phyloP scores from a whole-genome alignment of 2,329 filamentous ascomycete genomes.

The Colletotrichum euphorbiae region DNA sequence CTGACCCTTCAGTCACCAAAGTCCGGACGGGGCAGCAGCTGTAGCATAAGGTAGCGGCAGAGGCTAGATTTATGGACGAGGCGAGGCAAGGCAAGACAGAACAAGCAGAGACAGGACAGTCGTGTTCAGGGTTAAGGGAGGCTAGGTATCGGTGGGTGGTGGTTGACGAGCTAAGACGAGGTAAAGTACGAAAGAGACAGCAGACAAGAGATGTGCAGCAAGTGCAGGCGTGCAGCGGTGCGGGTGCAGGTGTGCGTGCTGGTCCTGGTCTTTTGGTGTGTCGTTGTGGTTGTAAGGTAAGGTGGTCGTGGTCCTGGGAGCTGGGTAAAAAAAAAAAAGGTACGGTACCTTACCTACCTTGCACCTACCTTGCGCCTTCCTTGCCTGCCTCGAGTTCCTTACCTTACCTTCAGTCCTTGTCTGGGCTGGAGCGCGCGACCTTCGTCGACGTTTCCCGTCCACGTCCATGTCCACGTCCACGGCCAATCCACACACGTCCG shows the following conservation, averaged over 20 bases:
- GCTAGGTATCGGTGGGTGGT: neutral
- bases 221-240: neutral
- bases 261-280: slow-evolving; percentile 4
- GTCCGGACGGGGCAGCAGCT: neutral
- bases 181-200: neutral
- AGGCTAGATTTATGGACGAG: slow-evolving; percentile 18
- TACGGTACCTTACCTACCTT: too few relatives aligned
- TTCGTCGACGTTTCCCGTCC: slow-evolving; percentile 37
- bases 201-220: neutral
- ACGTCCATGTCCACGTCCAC: slow-evolving; percentile 15
- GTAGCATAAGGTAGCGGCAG: neutral
- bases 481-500: slow-evolving; percentile 11
- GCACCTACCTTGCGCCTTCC: too few relatives aligned
- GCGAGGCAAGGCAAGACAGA: slow-evolving; percentile 1
- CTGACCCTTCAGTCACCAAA: too few relatives aligned
- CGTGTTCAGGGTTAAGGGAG: neutral
- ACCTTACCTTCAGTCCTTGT: neutral
- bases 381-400: too few relatives aligned
- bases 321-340: neutral
- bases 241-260: slow-evolving; percentile 6
- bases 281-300: neutral
- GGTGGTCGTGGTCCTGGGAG: slow-evolving; percentile 18
- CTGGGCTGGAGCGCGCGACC: slow-evolving; percentile 17
- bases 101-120: slow-evolving; percentile 2
- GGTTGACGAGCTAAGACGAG: neutral